Evolutionary conservation across 2,329 filamentous ascomycete genomes (phyloP), one percentile per base, ranked within the genome.

Genomic region (Dryadomyces sulphureus): DNA sequence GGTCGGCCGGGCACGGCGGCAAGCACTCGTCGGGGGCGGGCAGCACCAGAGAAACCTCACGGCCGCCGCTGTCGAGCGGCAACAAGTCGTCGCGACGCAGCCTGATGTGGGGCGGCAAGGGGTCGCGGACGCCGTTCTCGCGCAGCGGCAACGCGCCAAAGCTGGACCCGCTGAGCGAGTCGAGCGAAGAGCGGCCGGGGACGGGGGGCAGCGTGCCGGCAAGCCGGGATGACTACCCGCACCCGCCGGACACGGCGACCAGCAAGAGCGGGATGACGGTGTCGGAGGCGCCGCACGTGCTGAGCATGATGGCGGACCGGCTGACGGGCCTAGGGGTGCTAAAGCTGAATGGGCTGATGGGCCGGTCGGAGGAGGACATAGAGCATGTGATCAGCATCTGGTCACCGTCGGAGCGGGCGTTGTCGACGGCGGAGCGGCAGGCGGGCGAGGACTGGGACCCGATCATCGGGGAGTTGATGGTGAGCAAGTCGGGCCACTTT

Each of bases 361-460:
- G 80, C 56, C 75, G 81, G 50, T 75, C 81, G 50, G 68, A 72
- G 7, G 78, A 81, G 44, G 83, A 90, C 55, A 65, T 76, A 5
- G 87, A 94, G 56, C 81, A 87, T 49, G 72, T 84, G 1, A 68
- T 94, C 46, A 79, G 73, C 32, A 75, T 94, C 35, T 94, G 86
- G 85, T 72, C 83, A 1, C 76, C 83, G 1, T 67, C 72, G 2
- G 58, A 72, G 22, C n/a, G 34, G 16, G 34, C 70, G 65, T 32
- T 66, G 68, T 17, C 63, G 64, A 19, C 43, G 2, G 67, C 74
- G 14, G 76, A 84, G 41, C 73, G 69, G 42, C 71, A 74, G 21
- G 71, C 70, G 22, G 70, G 65, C 5, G 74, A 82, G 40, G 81
- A 79, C 14, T 90, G 84, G 73, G 77, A 89, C 50, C 75, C 79